These are phyloP conservation scores for Ogataea polymorpha DNA, from an alignment of 805 yeast genomes.

Conservation along the genomic window DNA sequence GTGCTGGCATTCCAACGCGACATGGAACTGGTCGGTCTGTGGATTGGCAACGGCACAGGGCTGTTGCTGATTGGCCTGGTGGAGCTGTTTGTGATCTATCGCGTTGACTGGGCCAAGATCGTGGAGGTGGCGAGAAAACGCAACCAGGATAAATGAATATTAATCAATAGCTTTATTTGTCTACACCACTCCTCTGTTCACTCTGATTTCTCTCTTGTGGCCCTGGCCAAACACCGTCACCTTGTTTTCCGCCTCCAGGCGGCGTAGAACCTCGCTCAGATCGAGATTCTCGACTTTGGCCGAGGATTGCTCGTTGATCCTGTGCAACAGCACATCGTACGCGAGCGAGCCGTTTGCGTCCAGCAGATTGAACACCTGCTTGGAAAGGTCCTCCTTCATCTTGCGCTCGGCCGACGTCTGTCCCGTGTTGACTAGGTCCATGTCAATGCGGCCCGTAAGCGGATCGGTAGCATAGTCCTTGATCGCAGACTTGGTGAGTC, in stretches of 20 bases:
- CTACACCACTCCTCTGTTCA: constrained; percentile 14
- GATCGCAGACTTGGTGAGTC: constrained; percentile 88
- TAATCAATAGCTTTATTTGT: neutral
- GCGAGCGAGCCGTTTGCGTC: constrained; percentile 50
- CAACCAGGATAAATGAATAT: constrained; percentile 5
- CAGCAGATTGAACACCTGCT: constrained; percentile 54
- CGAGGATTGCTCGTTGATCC: constrained; percentile 63
- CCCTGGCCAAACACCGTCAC: constrained; percentile 71
- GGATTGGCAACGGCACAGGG: constrained; percentile 74
- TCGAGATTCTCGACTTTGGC: constrained; percentile 68
- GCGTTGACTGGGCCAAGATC: constrained; percentile 53
- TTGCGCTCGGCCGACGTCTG: constrained; percentile 84
- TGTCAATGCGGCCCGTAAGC: constrained; percentile 91
- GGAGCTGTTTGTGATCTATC: constrained; percentile 45
- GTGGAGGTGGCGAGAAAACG: constrained; percentile 31
- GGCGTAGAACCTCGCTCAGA: constrained; percentile 60
- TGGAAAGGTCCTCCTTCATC: constrained; percentile 66
- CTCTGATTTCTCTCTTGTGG: constrained; percentile 56
- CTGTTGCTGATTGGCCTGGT: constrained; percentile 49
- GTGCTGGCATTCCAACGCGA: constrained; percentile 49
- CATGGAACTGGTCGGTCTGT: constrained; percentile 57
- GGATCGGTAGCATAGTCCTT: constrained; percentile 99
- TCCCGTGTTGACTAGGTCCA: constrained; percentile 97
- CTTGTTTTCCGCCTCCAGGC: constrained; percentile 70
- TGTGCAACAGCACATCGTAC: constrained; percentile 56